These are phyloP conservation scores for Annulohypoxylon moriforme DNA, from an alignment of 495 filamentous ascomycete species.

Conservation along the genomic window DNA sequence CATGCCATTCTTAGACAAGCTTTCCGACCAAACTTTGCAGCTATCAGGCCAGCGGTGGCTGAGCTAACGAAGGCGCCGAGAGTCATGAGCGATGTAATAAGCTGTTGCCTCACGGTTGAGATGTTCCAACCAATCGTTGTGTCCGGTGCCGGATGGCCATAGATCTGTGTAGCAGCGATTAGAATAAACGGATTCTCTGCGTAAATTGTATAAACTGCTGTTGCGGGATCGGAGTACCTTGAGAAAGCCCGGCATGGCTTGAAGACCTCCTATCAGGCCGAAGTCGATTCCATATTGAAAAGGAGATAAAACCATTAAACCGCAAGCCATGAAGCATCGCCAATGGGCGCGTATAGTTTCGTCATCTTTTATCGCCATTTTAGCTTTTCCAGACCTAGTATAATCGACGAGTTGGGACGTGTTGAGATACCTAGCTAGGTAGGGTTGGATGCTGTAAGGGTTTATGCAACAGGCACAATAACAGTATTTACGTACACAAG, in stretches of 20 bases:
- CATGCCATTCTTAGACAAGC: slow-evolving; percentile 53
- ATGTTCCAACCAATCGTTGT: slow-evolving; percentile 59
- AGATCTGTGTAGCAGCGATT: slow-evolving; percentile 27
- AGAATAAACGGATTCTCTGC: not conserved
- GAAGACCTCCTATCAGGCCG: slow-evolving; percentile 63
- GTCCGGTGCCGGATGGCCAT: slow-evolving; percentile 46
- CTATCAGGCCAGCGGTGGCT: slow-evolving; percentile 55
- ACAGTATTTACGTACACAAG: slow-evolving; percentile 26
- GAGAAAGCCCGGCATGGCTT: slow-evolving; percentile 65
- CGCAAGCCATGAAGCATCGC: slow-evolving; percentile 49
- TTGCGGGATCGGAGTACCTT: slow-evolving; percentile 24
- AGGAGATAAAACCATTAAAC: slow-evolving; percentile 56
- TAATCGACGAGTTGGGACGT: not conserved
- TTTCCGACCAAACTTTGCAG: slow-evolving; percentile 55
- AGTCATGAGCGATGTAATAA: slow-evolving; percentile 60
- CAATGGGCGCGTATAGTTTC: slow-evolving; percentile 46
- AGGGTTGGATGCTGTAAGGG: not conserved
- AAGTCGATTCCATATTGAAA: slow-evolving; percentile 68
- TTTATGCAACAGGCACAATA: not conserved
- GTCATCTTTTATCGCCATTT: slow-evolving; percentile 34
- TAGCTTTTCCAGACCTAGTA: not conserved
- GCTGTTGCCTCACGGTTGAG: slow-evolving; percentile 56
- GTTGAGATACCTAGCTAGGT: not conserved
- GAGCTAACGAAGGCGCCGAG: slow-evolving; percentile 62
- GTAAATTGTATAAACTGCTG: not conserved